A percentile compares a stretch with the other conserved stretches of the same genome.
These are phyloP conservation scores for Rhizopogon sp. DNA, from an alignment of 768 basidiomycete species.

Conservation along the genomic window DNA sequence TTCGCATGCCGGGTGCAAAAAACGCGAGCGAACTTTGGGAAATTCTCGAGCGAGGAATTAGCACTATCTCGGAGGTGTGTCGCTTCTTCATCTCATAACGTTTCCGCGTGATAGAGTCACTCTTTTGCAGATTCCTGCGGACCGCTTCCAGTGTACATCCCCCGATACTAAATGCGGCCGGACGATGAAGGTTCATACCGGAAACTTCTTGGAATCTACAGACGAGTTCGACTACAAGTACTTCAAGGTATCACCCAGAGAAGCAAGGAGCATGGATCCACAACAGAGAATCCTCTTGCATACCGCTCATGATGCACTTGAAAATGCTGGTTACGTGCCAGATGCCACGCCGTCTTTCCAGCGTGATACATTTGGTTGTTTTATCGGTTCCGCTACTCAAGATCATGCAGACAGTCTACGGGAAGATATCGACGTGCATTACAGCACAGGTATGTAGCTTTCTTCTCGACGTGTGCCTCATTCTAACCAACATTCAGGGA, in stretches of 20 bases:
- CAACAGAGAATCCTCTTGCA: constrained; percentile 69
- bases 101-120: constrained; percentile 1
- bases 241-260: constrained; percentile 70
- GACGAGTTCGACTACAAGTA: constrained; percentile 66
- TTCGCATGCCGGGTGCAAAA: constrained; percentile 46
- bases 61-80: constrained; percentile 53
- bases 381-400: constrained; percentile 62
- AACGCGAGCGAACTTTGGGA: constrained; percentile 50
- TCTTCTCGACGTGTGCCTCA: not conserved
- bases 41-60: constrained; percentile 49
- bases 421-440: constrained; percentile 62
- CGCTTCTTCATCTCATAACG: not conserved
- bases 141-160: constrained; percentile 48
- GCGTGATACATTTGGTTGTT: constrained; percentile 57
- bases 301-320: constrained; percentile 62
- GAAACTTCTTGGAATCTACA: constrained; percentile 57
- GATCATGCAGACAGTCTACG: constrained; percentile 66
- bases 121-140: constrained; percentile 48
- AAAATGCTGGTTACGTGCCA: constrained; percentile 67
- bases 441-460: constrained; percentile 49
- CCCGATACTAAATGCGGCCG: constrained; percentile 26
- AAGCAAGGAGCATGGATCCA: constrained; percentile 73
- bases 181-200: constrained; percentile 46
- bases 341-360: constrained; percentile 45
- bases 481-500: constrained; percentile 40